Conservation (phyloP, 768 basidiomycete genomes). For the Postia placenta region DNA sequence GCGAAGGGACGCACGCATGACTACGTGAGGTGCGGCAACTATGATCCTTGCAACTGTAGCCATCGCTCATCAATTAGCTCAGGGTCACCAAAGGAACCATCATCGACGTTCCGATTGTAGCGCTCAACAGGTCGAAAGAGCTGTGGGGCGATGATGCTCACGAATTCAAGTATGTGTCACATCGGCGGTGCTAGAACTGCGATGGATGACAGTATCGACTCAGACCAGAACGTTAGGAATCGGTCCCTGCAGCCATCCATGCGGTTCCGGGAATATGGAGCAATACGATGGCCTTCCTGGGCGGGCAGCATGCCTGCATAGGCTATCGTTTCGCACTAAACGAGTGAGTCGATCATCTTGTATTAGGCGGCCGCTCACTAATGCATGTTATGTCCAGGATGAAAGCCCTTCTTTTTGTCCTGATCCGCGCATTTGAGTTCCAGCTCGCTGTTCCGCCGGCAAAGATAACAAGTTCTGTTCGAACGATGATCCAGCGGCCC, state of each 20-base stretch:
- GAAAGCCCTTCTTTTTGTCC: slow-evolving; percentile 26
- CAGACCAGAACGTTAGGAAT: slow-evolving; percentile 62
- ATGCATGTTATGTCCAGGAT: slow-evolving; percentile 24
- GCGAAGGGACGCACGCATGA: slow-evolving; percentile 12
- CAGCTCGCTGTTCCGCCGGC: slow-evolving; percentile 21
- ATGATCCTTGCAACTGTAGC: no score
- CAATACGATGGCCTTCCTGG: slow-evolving; percentile 54
- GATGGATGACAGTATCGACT: background rate
- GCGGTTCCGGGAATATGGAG: slow-evolving; percentile 56
- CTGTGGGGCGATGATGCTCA: slow-evolving; percentile 60
- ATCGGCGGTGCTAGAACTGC: background rate
- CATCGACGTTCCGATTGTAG: slow-evolving; percentile 43
- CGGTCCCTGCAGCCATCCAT: slow-evolving; percentile 35
- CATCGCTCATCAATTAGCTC: no score
- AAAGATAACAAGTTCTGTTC: slow-evolving; percentile 8
- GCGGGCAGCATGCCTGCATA: slow-evolving; percentile 61
- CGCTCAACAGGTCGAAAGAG: slow-evolving; percentile 43
- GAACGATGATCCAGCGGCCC: slow-evolving; percentile 18
- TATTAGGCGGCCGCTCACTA: background rate
- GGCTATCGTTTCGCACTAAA: slow-evolving; percentile 59
- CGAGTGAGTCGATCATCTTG: slow-evolving; percentile 41
- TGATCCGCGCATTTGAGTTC: slow-evolving; percentile 25
- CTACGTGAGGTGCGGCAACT: slow-evolving; percentile 22
- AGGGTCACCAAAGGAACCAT: slow-evolving; percentile 26
- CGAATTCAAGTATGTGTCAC: slow-evolving; percentile 44